Evolutionary conservation across 2,329 filamentous ascomycete genomes (phyloP).

Genomic region (Talaromyces sp.): DNA sequence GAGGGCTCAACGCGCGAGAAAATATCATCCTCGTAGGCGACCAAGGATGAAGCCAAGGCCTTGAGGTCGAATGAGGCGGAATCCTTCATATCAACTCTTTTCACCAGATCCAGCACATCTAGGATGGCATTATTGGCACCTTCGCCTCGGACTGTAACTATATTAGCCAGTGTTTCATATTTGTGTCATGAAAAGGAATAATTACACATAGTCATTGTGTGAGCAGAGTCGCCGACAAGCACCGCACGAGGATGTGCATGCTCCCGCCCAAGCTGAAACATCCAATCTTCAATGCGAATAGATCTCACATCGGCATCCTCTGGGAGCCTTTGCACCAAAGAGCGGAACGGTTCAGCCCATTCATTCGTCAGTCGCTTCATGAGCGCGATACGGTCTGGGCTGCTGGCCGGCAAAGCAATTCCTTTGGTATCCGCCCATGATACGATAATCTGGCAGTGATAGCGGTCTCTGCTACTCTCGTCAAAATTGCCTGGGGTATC

Average conservation of each 20-base stretch:
- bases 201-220: constrained; percentile 65
- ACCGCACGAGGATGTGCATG: constrained; percentile 45
- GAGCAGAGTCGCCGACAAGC: constrained; percentile 59
- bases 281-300: constrained; percentile 55
- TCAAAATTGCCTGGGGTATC: constrained; percentile 51
- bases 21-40: constrained; percentile 50
- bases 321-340: constrained; percentile 47
- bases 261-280: constrained; percentile 38
- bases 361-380: constrained; percentile 49
- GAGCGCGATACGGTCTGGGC: constrained; percentile 44
- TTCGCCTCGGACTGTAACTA: constrained; percentile 56
- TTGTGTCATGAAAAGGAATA: constrained; percentile 2
- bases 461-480: constrained; percentile 38
- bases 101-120: constrained; percentile 53
- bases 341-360: constrained; percentile 56
- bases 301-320: constrained; percentile 47
- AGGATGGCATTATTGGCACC: constrained; percentile 61
- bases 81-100: constrained; percentile 28
- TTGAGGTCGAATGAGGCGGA: constrained; percentile 13
- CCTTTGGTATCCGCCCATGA: constrained; percentile 52
- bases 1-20: constrained; percentile 49
- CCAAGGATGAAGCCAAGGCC: constrained; percentile 15
- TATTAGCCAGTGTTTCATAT: neutral
- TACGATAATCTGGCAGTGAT: constrained; percentile 54
- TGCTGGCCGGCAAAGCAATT: constrained; percentile 46